These are phyloP conservation scores for Cymbopogon citratus DNA, from an alignment of 176 grass and related monocot species.

Conservation along the genomic window DNA sequence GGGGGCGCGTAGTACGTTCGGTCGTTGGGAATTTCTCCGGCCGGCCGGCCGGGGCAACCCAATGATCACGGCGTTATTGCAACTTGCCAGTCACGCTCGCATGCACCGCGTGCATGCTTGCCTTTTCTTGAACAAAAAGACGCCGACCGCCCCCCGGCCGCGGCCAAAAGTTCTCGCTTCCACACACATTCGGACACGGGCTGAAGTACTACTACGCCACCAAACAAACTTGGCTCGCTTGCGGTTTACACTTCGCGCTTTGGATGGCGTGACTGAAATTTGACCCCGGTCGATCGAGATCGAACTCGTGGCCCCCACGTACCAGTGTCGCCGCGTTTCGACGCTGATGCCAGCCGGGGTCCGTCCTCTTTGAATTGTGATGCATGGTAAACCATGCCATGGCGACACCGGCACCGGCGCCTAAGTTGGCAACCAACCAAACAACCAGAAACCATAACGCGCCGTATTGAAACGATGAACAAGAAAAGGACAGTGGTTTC, in stretches of 20 bases:
- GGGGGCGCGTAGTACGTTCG: not conserved
- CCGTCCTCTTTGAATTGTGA: too few species aligned
- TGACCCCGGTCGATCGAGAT: not conserved
- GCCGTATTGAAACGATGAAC: not conserved
- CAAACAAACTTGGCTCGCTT: not conserved
- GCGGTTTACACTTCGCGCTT: not conserved
- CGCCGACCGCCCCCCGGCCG: not conserved
- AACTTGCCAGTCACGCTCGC: not conserved
- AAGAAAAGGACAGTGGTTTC: not conserved
- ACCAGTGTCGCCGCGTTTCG: not conserved
- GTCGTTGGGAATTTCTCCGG: constrained; percentile 14
- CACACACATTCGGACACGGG: not conserved
- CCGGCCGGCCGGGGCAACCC: not conserved
- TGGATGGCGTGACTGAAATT: not conserved
- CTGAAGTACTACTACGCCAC: not conserved
- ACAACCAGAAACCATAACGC: not conserved
- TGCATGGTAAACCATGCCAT: too few species aligned
- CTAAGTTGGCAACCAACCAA: not conserved
- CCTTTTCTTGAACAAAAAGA: not conserved
- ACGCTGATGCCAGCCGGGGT: not conserved
- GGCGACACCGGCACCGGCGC: not conserved
- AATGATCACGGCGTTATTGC: constrained; percentile 33
- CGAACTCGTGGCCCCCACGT: not conserved
- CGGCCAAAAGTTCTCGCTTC: not conserved
- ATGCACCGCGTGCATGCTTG: too few species aligned